A percentile compares a stretch with the other conserved stretches of the same genome.
These are phyloP conservation scores for Rhizophora mangle DNA, from an alignment of 345 rosid genomes.

Conservation along the genomic window DNA sequence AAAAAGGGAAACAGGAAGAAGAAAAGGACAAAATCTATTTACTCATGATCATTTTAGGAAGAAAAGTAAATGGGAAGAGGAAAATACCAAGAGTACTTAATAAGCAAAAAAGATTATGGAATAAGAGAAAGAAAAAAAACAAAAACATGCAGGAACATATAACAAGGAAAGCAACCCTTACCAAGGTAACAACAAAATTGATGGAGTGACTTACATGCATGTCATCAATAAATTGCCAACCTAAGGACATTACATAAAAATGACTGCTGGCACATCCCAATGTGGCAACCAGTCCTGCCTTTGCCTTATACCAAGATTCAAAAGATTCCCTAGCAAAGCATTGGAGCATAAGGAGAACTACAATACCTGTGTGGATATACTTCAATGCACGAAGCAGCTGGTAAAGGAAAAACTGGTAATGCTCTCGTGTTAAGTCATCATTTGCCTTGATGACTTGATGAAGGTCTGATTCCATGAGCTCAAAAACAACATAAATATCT, in stretches of 20 bases:
- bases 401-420: conserved; percentile 90
- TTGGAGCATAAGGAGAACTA: not conserved
- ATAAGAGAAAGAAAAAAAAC: too few relatives aligned
- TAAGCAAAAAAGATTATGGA: too few relatives aligned
- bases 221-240: not conserved
- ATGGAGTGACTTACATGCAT: not conserved
- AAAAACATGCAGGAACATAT: not conserved
- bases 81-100: too few relatives aligned
- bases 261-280: not conserved
- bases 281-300: not conserved
- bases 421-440: conserved; percentile 92
- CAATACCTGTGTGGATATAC: conserved; percentile 84
- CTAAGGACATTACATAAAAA: not conserved
- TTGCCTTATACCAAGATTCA: not conserved
- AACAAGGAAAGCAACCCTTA: not conserved
- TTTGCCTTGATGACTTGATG: conserved; percentile 97
- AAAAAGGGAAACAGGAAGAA: not conserved
- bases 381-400: conserved; percentile 91
- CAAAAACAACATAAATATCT: conserved; percentile 95
- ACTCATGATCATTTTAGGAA: too few relatives aligned
- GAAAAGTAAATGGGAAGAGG: too few relatives aligned
- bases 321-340: not conserved
- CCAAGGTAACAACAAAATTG: not conserved
- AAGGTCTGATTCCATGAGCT: conserved; percentile 95
- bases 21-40: not conserved